Evolutionary conservation across 2,329 filamentous ascomycete species (phyloP).

Genomic region (Paecilomyces sp.): DNA sequence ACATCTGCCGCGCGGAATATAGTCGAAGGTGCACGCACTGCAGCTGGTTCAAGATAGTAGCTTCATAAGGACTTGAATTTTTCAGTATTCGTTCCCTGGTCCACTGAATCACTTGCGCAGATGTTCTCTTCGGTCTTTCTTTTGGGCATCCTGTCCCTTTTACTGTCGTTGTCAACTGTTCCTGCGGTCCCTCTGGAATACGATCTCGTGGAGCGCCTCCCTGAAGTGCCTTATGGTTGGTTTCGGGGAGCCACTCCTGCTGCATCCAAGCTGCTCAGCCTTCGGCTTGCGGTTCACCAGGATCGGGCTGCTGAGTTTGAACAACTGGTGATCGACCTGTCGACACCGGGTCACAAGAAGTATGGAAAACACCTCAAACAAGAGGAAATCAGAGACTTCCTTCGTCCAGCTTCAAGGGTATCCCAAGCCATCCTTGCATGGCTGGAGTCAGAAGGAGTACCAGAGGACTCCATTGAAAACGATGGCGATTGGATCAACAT

Average conservation of each 20-base stretch:
- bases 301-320: constrained; percentile 48
- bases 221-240: constrained; percentile 27
- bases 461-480: constrained; percentile 39
- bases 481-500: constrained; percentile 58
- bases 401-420: constrained; percentile 45
- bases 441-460: constrained; percentile 47
- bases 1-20: not conserved
- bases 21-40: not conserved
- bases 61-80: not conserved
- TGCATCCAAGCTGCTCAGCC: constrained; percentile 36
- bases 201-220: constrained; percentile 22
- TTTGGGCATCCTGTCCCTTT: constrained; percentile 6
- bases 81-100: not conserved
- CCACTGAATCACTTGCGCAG: not conserved
- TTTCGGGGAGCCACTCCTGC: constrained; percentile 15
- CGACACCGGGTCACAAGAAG: constrained; percentile 50
- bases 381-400: constrained; percentile 49
- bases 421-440: constrained; percentile 47
- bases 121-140: constrained; percentile 6
- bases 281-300: constrained; percentile 45
- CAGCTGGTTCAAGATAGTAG: not conserved
- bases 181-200: constrained; percentile 4
- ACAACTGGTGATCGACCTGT: constrained; percentile 53
- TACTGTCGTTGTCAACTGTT: constrained; percentile 4
- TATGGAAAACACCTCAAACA: constrained; percentile 59